Evolutionary conservation across 2,329 filamentous ascomycete species (phyloP), one percentile per base, ranked within the genome.

Genomic region (Phaeoacremonium minimum): DNA sequence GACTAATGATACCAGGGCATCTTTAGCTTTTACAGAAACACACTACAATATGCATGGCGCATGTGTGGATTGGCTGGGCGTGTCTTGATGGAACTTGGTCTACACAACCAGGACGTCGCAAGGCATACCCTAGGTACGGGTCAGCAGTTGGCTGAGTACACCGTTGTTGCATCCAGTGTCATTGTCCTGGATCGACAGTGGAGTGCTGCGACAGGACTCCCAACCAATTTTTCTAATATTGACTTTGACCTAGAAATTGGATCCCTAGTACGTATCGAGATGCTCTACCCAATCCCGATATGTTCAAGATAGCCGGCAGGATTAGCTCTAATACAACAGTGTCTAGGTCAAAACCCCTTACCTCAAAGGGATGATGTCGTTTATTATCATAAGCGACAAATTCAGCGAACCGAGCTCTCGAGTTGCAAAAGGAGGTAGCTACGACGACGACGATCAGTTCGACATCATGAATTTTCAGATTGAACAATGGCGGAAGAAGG

Each of bases 401-500:
- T 43, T 48, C 34, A 45, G 37, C 30, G 44, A 42, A 4, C 41
- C 44, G 4, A 42, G 46, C 3, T 32, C 46, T 0, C 38, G 32
- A 9, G 44, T 39, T 4, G 39, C 42, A 4, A 40, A 31, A 3
- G 41, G 35, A 11, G 40, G 44, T 20, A 42, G 20, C 1, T 49
- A 52, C 5, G 43, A 46, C 1, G 51, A 56, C 7, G 43, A 53
- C 4, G 53, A 49, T 12, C 44, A 46, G 0, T 51, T 52, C n/a
- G 53, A 56, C 7, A 7, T 56, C 5, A 46, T 55, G 43, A 53
- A 46, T 6, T 55, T 56, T 7, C 53, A 56, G 15, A 46, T 56
- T 5, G 38, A 42, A 33, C 40, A 34, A 16, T 42, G 40, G 40
- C 37, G 33, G n/a, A 38, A 38, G 16, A 33, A 34, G 31, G 22